Evolutionary conservation across 106 monocot species (phyloP).

Genomic region (Dendrobium huoshanense): DNA sequence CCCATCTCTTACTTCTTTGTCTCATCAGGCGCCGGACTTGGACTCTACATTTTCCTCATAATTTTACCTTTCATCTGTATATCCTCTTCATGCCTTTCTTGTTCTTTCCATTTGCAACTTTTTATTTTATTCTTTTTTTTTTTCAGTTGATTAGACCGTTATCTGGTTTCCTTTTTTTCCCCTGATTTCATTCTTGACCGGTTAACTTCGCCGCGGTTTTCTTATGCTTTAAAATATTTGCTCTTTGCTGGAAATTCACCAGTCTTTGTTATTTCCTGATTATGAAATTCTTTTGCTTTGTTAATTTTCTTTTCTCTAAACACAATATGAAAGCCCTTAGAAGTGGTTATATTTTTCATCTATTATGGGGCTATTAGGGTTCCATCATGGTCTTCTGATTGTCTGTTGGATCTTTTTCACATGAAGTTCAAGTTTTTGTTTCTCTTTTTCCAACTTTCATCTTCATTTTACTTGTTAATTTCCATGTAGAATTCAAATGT

Average conservation of each 20-base stretch:
- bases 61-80: conserved; percentile 46
- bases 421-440: background rate
- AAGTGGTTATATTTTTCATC: background rate
- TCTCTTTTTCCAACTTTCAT: background rate
- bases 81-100: background rate
- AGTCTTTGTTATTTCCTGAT: too few relatives aligned
- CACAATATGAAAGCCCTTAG: background rate
- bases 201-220: too few relatives aligned
- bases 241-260: background rate
- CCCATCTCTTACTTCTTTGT: conserved; percentile 42
- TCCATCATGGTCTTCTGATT: background rate
- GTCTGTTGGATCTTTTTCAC: background rate
- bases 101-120: background rate
- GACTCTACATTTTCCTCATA: conserved; percentile 47
- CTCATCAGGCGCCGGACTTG: conserved; percentile 31
- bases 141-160: background rate
- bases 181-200: background rate
- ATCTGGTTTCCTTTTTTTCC: background rate
- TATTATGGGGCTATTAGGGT: background rate
- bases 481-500: background rate
- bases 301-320: background rate
- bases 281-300: background rate
- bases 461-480: background rate
- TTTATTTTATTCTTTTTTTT: background rate
- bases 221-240: background rate